Conservation (phyloP, 805 yeast species). For the Pichia manshurica region DNA sequence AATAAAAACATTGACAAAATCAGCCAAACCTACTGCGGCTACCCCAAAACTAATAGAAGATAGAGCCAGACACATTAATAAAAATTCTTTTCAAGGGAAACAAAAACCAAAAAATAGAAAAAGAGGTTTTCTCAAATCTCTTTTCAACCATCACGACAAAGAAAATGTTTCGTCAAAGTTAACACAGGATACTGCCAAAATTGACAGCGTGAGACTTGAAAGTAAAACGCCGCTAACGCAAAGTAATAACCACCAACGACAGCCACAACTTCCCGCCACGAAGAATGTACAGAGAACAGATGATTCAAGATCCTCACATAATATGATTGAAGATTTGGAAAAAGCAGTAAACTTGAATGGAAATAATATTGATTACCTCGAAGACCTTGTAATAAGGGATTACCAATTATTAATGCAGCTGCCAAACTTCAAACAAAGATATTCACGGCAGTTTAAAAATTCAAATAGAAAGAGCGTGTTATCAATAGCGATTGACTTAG, state of each 20-base stretch:
- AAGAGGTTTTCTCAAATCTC: constrained; percentile 10
- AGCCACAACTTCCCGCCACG: not conserved
- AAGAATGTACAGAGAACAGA: not conserved
- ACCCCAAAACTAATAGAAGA: not conserved
- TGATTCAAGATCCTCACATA: not conserved
- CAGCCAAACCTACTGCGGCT: not conserved
- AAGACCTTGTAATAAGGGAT: constrained; percentile 69
- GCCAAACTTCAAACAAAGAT: constrained; percentile 18
- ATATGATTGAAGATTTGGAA: constrained; percentile 10
- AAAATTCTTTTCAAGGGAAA: constrained; percentile 6
- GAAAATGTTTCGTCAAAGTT: constrained; percentile 1
- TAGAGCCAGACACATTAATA: constrained; percentile 1
- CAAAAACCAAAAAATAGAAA: constrained; percentile 2
- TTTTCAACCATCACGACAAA: constrained; percentile 6
- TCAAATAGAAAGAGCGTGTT: constrained; percentile 19
- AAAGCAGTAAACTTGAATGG: constrained; percentile 10
- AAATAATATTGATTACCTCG: constrained; percentile 51
- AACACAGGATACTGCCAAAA: not conserved
- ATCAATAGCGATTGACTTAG: constrained; percentile 18
- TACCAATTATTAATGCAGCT: constrained; percentile 38
- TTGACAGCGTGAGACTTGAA: not conserved
- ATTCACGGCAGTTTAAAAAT: constrained; percentile 23
- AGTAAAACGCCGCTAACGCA: not conserved
- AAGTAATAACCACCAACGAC: not conserved
- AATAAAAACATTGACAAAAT: not conserved